Percentiles rank a stretch among this genome's conserved stretches.
phyloP scores from a whole-genome alignment of 257 asterid genomes.

The Mitragyna speciosa region DNA sequence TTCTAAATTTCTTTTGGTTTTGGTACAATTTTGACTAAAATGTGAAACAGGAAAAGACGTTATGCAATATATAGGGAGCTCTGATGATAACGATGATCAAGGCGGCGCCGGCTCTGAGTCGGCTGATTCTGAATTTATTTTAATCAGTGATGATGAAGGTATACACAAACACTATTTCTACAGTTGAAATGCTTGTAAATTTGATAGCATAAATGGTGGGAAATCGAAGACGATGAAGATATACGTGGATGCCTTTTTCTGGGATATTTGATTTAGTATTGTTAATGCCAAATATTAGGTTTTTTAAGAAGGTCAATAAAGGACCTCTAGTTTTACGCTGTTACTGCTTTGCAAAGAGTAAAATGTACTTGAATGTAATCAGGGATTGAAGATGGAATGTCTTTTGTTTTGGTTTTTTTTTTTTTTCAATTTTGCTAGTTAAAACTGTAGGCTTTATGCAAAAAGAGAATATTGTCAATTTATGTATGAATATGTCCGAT shows the following conservation, averaged over 20 bases:
- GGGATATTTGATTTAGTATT: not conserved
- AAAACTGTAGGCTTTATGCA: not conserved
- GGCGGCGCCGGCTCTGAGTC: not conserved
- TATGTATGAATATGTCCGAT: not conserved
- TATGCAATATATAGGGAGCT: not conserved
- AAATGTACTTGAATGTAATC: not conserved
- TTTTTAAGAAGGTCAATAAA: not conserved
- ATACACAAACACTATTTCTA: not conserved
- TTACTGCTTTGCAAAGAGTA: not conserved
- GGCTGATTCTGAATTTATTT: constrained; percentile 10
- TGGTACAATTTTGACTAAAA: not conserved
- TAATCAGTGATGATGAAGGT: not conserved
- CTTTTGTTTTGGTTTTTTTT: not conserved
- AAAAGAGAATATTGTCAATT: not conserved
- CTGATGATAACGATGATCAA: not conserved
- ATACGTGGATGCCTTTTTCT: not conserved
- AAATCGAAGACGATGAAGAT: not conserved
- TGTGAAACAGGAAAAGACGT: constrained; percentile 14
- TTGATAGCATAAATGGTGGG: not conserved
- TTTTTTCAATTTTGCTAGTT: not conserved
- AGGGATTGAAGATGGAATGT: no score
- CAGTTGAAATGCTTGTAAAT: not conserved
- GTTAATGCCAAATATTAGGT: not conserved
- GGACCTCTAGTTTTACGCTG: not conserved
- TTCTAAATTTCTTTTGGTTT: not conserved